Base-by-base conservation (phyloP, 2,329 filamentous ascomycete species). In the Xylaria sp. region DNA sequence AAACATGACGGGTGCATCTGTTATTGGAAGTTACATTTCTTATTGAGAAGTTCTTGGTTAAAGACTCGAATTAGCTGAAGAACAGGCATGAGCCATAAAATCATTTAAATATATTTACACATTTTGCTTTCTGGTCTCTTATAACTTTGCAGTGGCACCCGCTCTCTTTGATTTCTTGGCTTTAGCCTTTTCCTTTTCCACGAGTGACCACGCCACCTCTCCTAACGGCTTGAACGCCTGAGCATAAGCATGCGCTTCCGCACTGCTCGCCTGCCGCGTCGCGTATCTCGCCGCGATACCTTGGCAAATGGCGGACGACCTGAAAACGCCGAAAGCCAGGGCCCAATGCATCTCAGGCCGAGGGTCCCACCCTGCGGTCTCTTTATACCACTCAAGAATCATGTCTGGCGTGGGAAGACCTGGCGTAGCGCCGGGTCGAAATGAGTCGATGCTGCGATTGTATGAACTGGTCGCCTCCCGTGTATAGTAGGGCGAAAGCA, bases 261-360 rank as follows among this genome's bases (percentile, higher is more conserved):
- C 92, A 79, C 94, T 97, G 81, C 94, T 97, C 46, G 96, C 96
- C 85, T 98, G 95, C 58, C 95, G 85, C 57, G 88, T 83, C 31
- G 96, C 96, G 79, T 92, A 92, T 72, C 96, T 85, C 59, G 96
- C 96, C 58, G 94, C 94, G 79, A 99, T 98, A 2, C 96, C 96
- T 83, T 99, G 96, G 74, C 85, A 88, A 71, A 92, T 89, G 60
- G 86, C 89, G 36, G 89, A 84, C 62, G 85, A 81, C 74, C 88
- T 85, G 79, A 90, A 90, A 51, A 89, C 84, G 75, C 83, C 86
- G 77, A 91, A 91, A 1, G 89, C 88, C 77, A 85, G 81, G 41
- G 88, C 89, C 88, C 72, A 91, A 60, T 82, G 80, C 61, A 91
- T 80, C 76, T 91, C 90, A 85, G 79, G 75, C 52, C 57, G 63